Evolutionary conservation across 768 basidiomycete species (phyloP).

Genomic region (Mycena filopes): DNA sequence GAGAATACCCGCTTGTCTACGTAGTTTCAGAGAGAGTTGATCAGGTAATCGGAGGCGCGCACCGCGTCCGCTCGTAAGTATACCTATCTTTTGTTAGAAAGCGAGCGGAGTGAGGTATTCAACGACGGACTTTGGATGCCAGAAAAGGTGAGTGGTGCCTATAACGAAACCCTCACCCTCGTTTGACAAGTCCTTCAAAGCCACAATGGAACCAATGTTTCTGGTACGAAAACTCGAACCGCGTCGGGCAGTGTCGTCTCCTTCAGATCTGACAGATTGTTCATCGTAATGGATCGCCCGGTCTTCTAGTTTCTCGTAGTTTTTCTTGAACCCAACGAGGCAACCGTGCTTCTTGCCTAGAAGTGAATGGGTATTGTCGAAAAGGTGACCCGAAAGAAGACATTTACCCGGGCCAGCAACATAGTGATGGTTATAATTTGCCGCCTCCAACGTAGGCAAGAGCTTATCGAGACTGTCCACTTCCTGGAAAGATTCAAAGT

Average conservation of each 20-base stretch:
- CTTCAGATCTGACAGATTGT: slow-evolving; percentile 58
- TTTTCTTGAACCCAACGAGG: slow-evolving; percentile 77
- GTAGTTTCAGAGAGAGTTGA: slow-evolving; percentile 8
- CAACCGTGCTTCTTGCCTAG: slow-evolving; percentile 83
- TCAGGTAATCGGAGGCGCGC: slow-evolving; percentile 15
- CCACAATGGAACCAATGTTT: slow-evolving; percentile 84
- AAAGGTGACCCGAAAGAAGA: background rate
- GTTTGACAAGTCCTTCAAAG: slow-evolving; percentile 59
- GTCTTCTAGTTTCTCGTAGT: slow-evolving; percentile 59
- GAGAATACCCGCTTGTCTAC: slow-evolving; percentile 82
- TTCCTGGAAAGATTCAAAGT: slow-evolving; percentile 63
- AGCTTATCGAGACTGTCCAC: slow-evolving; percentile 85
- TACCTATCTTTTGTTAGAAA: slow-evolving; percentile 54
- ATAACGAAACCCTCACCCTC: slow-evolving; percentile 70
- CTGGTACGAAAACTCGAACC: slow-evolving; percentile 77
- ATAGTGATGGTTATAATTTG: slow-evolving; percentile 73
- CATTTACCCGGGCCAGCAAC: slow-evolving; percentile 64
- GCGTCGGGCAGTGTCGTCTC: slow-evolving; percentile 46
- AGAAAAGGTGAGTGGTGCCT: slow-evolving; percentile 94
- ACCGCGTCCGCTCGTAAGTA: slow-evolving; percentile 87
- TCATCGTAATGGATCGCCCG: slow-evolving; percentile 77
- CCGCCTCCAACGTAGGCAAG: slow-evolving; percentile 69
- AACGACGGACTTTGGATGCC: slow-evolving; percentile 83
- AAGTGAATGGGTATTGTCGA: background rate
- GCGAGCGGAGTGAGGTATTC: slow-evolving; percentile 3